These are phyloP conservation scores for Penicillium taxi DNA, from an alignment of 495 filamentous ascomycete genomes.

Conservation along the genomic window DNA sequence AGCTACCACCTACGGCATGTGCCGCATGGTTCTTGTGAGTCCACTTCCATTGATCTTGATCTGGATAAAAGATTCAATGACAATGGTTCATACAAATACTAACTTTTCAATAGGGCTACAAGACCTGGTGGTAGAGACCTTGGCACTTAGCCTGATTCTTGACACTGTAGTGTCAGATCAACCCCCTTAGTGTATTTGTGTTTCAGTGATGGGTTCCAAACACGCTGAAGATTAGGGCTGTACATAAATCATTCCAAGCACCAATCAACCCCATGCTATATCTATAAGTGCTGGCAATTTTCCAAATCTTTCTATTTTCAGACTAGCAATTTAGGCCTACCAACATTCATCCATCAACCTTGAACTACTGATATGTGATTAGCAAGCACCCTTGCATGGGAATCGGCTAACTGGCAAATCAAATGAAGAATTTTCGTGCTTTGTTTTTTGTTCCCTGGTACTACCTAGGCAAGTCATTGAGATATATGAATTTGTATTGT, in stretches of 20 bases:
- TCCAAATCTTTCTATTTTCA: too few species aligned
- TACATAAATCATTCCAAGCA: constrained; percentile 39
- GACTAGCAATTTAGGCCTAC: too few species aligned
- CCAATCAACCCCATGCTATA: constrained; percentile 23
- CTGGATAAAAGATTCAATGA: neutral
- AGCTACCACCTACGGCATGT: constrained; percentile 51
- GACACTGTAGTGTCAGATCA: constrained; percentile 10
- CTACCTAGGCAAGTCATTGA: too few species aligned
- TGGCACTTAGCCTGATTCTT: constrained; percentile 5
- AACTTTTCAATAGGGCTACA: constrained; percentile 56
- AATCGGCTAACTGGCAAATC: too few species aligned
- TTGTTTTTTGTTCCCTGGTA: too few species aligned
- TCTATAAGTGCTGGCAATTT: too few species aligned
- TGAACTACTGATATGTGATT: too few species aligned
- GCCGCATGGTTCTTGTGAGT: constrained; percentile 51
- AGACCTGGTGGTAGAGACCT: constrained; percentile 55
- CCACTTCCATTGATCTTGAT: neutral
- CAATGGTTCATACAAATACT: constrained; percentile 11
- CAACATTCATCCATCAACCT: too few species aligned
- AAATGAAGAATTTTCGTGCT: too few species aligned
- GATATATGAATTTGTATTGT: too few species aligned
- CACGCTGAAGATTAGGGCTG: constrained; percentile 33
- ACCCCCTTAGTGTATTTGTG: constrained; percentile 37
- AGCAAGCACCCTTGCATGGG: too few species aligned
- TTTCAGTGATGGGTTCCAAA: constrained; percentile 21